Conservation (phyloP, 2,329 filamentous ascomycete species). For the Coniochaeta hoffmannii region DNA sequence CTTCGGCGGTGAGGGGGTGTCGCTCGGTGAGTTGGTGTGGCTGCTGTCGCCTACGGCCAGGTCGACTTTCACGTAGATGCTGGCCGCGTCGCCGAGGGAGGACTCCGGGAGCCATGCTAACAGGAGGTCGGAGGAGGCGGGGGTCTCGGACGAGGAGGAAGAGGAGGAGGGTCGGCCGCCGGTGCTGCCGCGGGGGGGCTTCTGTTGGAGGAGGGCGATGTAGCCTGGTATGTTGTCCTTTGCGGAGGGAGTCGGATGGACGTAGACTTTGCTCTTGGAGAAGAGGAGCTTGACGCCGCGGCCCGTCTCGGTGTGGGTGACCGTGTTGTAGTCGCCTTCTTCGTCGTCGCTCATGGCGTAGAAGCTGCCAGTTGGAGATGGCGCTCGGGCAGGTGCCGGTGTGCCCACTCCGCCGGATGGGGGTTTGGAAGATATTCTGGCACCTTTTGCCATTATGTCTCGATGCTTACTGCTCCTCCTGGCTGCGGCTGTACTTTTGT, state of each 20-base stretch:
- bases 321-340: constrained; percentile 90
- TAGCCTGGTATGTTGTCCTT: constrained; percentile 96
- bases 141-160: constrained; percentile 29
- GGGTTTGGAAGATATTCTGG: constrained; percentile 24
- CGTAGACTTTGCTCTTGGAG: constrained; percentile 97
- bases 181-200: constrained; percentile 34
- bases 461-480: background rate
- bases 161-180: constrained; percentile 31
- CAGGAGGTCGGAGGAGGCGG: constrained; percentile 64
- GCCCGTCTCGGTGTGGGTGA: constrained; percentile 69
- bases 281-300: constrained; percentile 88
- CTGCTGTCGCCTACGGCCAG: constrained; percentile 62
- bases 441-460: background rate
- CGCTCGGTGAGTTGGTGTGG: background rate
- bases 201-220: constrained; percentile 88
- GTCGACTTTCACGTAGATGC: constrained; percentile 94
- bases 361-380: constrained; percentile 79
- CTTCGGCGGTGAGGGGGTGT: constrained; percentile 56
- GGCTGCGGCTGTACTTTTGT: background rate
- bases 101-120: constrained; percentile 92
- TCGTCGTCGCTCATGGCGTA: constrained; percentile 97
- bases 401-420: constrained; percentile 13
- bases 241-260: constrained; percentile 85
- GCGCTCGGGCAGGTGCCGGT: constrained; percentile 27
- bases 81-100: constrained; percentile 75